Evolutionary conservation across 1,284 basidiomycete genomes (phyloP), one percentile per base, ranked within the genome.

Genomic region (Microstroma glucosiphilum): DNA sequence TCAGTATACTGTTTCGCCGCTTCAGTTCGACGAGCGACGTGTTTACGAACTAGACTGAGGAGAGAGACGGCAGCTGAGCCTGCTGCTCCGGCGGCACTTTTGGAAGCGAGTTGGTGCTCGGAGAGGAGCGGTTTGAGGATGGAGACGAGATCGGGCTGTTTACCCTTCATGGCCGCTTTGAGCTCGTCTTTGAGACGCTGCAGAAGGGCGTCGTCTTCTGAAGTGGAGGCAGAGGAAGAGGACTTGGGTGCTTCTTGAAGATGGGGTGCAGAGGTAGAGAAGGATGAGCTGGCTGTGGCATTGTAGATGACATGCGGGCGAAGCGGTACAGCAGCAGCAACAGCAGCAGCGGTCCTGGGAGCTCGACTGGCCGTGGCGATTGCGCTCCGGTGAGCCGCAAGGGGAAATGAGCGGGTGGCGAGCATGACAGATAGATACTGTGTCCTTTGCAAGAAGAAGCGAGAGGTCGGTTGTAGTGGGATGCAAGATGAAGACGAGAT

Each of bases 141-240:
- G 23, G 46, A 48, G 17, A 48, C 46, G 3, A 48, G n/a, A 12
- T 48, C 46, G 46, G 46, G 23, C 11, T 48, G 46, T 23, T 48
- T 48, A n/a, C 46, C 46, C 46, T 48, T 48, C 46, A 48, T 48
- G 46, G 46, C 46, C 23, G 46, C 46, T 12, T 48, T 48, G 46
- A 48, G 17, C 46, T 48, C 46, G 23, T 48, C 46, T 48, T 48
- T 48, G 46, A 48, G 17, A n/a, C 23, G 46, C 46, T 48, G 46
- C 4, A 48, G 46, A 23, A 48, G 46, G 4, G 30, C 30, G 9
- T 37, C 30, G 30, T 37, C 30, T 9, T 37, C 30, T 37, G 30
- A 37, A 9, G 4, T 37, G 3, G 30, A 37, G 9, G 30, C 3
- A 37, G 30, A 37, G 30, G 30, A 37, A 3, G 46, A n/a, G 46